phyloP scores from a whole-genome alignment of 108 stramenopile species.

The Discostella pseudostelligera region DNA sequence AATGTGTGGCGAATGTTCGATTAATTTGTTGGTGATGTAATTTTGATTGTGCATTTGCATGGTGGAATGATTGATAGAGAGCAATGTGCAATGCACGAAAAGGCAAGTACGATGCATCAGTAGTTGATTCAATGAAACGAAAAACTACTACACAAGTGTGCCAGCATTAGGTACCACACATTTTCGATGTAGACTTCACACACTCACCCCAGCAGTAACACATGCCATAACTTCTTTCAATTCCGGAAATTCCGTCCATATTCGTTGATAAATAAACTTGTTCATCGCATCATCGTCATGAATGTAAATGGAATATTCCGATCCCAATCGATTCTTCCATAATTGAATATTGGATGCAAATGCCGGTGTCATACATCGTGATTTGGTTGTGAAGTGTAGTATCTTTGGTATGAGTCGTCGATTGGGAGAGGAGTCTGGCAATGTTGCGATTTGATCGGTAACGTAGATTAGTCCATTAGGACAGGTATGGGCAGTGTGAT shows the following conservation, averaged over 20 bases:
- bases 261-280: constrained; percentile 37
- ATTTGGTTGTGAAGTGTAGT: constrained; percentile 61
- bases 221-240: constrained; percentile 50
- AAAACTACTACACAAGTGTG: too few relatives aligned
- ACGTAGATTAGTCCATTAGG: constrained; percentile 14
- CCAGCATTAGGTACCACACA: too few relatives aligned
- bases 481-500: constrained; percentile 1
- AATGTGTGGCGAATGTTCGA: neutral
- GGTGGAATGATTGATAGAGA: too few relatives aligned
- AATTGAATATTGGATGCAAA: constrained; percentile 35
- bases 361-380: constrained; percentile 43
- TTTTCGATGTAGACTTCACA: too few relatives aligned
- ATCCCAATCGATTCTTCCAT: constrained; percentile 47
- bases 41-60: too few relatives aligned
- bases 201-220: constrained; percentile 27
- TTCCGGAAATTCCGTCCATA: constrained; percentile 59
- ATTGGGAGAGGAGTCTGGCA: constrained; percentile 2
- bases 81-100: too few relatives aligned
- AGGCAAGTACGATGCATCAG: neutral
- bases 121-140: too few relatives aligned
- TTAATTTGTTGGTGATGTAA: neutral
- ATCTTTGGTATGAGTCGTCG: constrained; percentile 54
- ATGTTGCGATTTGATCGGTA: constrained; percentile 15
- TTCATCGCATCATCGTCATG: constrained; percentile 71
- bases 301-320: constrained; percentile 52